Percentiles rank a stretch among this genome's conserved stretches.
These are phyloP conservation scores for Lithospermum erythrorhizon DNA, from an alignment of 257 asterid species.

Conservation along the genomic window DNA sequence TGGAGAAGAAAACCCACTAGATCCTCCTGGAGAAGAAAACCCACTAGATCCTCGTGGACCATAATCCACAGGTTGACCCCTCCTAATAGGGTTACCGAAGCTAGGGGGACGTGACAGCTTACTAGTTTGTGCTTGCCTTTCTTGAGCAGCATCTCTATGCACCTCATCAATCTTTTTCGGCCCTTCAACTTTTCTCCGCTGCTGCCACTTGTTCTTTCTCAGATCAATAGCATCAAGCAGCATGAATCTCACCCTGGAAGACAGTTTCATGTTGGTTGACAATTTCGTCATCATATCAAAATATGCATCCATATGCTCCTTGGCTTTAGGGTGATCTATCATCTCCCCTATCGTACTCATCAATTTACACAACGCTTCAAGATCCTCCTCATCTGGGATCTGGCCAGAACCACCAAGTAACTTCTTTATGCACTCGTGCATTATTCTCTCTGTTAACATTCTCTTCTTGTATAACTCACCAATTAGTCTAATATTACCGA, in stretches of 20 bases:
- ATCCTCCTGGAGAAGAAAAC: slow-evolving; percentile 48
- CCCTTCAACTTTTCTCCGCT: slow-evolving; percentile 91
- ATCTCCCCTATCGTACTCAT: slow-evolving; percentile 97
- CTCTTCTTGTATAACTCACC: slow-evolving; percentile 91
- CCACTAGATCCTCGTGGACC: slow-evolving; percentile 50
- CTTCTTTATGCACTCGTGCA: slow-evolving; percentile 79
- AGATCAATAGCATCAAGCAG: slow-evolving; percentile 82
- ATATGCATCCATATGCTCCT: slow-evolving; percentile 66
- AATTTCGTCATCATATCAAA: slow-evolving; percentile 46
- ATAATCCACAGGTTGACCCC: slow-evolving; percentile 65
- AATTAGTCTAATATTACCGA: slow-evolving; percentile 85
- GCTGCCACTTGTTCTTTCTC: slow-evolving; percentile 96
- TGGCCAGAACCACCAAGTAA: slow-evolving; percentile 81
- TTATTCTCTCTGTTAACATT: slow-evolving; percentile 92
- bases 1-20: slow-evolving; percentile 53
- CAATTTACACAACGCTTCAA: slow-evolving; percentile 86
- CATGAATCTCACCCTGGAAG: slow-evolving; percentile 92
- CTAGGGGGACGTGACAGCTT: slow-evolving; percentile 60
- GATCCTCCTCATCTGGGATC: slow-evolving; percentile 78
- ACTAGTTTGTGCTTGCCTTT: slow-evolving; percentile 69
- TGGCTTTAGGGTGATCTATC: slow-evolving; percentile 81
- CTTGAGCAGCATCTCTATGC: slow-evolving; percentile 95
- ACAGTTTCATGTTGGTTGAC: slow-evolving; percentile 68
- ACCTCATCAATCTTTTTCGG: slow-evolving; percentile 95
- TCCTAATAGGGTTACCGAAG: slow-evolving; percentile 47